Conservation (phyloP, 768 basidiomycete species). For the Amanita pallidorosea region DNA sequence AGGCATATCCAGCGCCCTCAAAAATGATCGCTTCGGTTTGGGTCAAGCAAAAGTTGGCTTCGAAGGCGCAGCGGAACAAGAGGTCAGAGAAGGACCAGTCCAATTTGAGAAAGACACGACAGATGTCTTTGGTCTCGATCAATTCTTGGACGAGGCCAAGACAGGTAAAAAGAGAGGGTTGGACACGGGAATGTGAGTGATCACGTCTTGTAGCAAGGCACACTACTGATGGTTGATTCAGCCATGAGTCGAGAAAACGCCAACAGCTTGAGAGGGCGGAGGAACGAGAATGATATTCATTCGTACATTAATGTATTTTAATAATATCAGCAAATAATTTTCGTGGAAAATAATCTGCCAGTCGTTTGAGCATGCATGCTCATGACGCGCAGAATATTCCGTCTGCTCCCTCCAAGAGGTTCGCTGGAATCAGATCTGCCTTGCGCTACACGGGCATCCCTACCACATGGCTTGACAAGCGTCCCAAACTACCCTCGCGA, state of each 20-base stretch:
- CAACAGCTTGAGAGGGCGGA: conserved; percentile 56
- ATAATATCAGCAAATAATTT: not conserved
- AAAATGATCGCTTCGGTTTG: conserved; percentile 88
- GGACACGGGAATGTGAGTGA: conserved; percentile 59
- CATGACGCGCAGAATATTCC: conserved; percentile 8
- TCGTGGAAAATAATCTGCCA: not conserved
- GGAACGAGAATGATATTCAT: conserved; percentile 22
- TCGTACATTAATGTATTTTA: too few species aligned
- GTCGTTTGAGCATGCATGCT: not conserved
- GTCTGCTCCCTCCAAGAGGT: conserved; percentile 3
- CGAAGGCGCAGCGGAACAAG: conserved; percentile 82
- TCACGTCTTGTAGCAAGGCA: not conserved
- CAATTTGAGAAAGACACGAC: conserved; percentile 97
- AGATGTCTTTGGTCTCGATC: conserved; percentile 95
- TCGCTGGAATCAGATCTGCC: conserved; percentile 49
- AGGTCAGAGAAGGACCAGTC: conserved; percentile 85
- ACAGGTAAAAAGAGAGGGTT: conserved; percentile 85
- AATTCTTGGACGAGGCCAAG: conserved; percentile 97
- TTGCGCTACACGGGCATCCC: conserved; percentile 61
- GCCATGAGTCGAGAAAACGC: conserved; percentile 54
- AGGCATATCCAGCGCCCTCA: conserved; percentile 82
- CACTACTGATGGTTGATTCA: conserved; percentile 12
- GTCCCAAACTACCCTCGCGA: conserved; percentile 79
- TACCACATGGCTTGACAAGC: conserved; percentile 71
- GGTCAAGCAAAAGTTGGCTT: conserved; percentile 82